Conservation (phyloP, 371 early-diverging fungal genomes). For the Apophysomyces ossiformis region DNA sequence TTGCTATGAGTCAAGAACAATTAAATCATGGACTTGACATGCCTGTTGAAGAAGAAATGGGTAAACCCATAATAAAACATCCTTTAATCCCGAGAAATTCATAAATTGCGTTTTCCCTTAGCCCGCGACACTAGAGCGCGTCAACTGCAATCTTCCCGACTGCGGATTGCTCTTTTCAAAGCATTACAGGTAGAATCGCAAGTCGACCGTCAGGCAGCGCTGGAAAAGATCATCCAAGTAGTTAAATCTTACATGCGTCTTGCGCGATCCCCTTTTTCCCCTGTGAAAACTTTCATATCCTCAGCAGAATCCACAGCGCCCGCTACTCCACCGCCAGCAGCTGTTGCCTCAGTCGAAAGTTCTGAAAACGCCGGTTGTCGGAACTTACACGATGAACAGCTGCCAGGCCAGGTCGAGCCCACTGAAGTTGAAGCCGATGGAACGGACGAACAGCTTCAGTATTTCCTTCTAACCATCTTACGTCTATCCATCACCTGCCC, state of each 20-base stretch:
- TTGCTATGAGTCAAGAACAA: constrained; percentile 7
- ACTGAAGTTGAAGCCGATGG: constrained; percentile 31
- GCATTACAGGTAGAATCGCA: constrained; percentile 48
- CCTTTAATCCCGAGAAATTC: background rate
- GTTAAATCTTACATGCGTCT: constrained; percentile 50
- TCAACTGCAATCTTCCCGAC: constrained; percentile 48
- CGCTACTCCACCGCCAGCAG: constrained; percentile 23
- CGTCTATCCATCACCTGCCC: constrained; percentile 62
- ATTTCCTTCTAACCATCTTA: constrained; percentile 59
- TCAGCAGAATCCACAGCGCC: constrained; percentile 21
- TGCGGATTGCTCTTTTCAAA: constrained; percentile 52
- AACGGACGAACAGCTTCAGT: constrained; percentile 40
- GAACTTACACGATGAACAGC: constrained; percentile 14
- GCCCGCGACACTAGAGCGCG: constrained; percentile 47
- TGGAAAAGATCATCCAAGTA: constrained; percentile 54
- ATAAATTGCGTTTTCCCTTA: constrained; percentile 7
- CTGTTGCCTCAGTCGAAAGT: background rate
- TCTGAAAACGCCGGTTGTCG: constrained; percentile 14
- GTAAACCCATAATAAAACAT: background rate
- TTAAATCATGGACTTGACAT: constrained; percentile 10
- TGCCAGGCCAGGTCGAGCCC: background rate
- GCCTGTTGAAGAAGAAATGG: constrained; percentile 10
- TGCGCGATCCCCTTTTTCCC: constrained; percentile 35
- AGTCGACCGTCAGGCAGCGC: constrained; percentile 36
- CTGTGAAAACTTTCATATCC: constrained; percentile 8